Conservation (phyloP, 257 asterid genomes). For the Lycium ferocissimum region DNA sequence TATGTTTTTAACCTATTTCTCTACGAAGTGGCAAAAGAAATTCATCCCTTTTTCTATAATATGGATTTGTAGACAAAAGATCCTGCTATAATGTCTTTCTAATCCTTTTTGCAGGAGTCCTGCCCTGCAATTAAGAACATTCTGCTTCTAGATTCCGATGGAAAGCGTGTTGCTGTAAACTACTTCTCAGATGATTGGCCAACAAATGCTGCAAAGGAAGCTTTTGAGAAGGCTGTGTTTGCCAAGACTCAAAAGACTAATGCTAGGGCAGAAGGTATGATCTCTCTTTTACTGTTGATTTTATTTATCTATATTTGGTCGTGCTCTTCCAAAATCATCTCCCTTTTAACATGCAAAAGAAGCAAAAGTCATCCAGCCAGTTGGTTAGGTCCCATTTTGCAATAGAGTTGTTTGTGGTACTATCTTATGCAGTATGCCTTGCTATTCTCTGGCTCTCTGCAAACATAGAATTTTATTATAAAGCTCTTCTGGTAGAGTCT, state of each 20-base stretch:
- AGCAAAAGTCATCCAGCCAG: background rate
- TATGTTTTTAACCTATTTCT: background rate
- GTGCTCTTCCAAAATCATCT: background rate
- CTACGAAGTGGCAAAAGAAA: background rate
- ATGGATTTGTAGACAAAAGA: background rate
- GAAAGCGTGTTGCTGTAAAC: constrained; percentile 78
- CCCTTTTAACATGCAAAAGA: constrained; percentile 12
- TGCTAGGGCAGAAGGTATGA: constrained; percentile 80
- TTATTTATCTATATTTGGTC: background rate
- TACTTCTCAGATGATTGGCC: constrained; percentile 86
- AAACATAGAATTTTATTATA: background rate
- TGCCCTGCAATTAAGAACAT: constrained; percentile 75
- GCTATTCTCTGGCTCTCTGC: background rate
- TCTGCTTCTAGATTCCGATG: constrained; percentile 83
- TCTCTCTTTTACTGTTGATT: constrained; percentile 18
- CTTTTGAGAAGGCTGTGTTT: constrained; percentile 76
- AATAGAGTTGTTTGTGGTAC: background rate
- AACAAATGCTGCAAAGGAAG: constrained; percentile 66
- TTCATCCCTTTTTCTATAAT: background rate
- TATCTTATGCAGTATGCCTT: background rate
- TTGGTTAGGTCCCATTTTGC: background rate
- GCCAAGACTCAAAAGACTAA: constrained; percentile 77
- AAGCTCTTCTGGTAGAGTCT: background rate
- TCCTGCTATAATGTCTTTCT: background rate
- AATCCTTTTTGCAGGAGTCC: constrained; percentile 51